phyloP scores from a whole-genome alignment of 2,329 filamentous ascomycete genomes.

The Penicillium thymicola region DNA sequence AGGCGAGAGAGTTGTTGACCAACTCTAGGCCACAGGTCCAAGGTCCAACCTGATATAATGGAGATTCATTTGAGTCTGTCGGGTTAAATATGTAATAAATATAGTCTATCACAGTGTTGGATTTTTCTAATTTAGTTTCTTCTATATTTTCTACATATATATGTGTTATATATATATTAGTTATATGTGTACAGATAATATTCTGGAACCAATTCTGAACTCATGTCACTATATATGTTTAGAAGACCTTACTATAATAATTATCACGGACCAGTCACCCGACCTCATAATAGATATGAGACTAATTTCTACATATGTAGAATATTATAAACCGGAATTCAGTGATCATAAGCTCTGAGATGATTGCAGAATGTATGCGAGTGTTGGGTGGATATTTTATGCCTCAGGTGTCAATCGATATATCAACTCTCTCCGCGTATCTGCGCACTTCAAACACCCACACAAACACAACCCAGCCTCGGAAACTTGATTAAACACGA shows the following conservation, averaged over 20 bases:
- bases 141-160: background rate
- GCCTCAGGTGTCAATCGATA: constrained; percentile 23
- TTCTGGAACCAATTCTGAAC: background rate
- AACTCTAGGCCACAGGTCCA: background rate
- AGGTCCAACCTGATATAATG: background rate
- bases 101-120: no score
- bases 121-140: background rate
- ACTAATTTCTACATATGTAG: no score
- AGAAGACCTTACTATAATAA: background rate
- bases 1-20: background rate
- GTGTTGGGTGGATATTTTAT: background rate
- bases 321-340: background rate
- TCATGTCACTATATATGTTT: no score
- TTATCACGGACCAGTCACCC: background rate
- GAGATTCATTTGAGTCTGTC: background rate
- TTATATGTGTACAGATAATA: background rate
- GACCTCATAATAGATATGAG: background rate
- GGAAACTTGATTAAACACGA: background rate
- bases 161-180: no score
- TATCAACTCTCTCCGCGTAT: constrained; percentile 11
- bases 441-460: background rate
- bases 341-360: background rate
- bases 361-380: background rate
- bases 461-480: constrained; percentile 4
- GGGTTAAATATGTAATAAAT: background rate